Evolutionary conservation across 2,329 filamentous ascomycete genomes (phyloP).

Genomic region (Neoascochyta sp.): DNA sequence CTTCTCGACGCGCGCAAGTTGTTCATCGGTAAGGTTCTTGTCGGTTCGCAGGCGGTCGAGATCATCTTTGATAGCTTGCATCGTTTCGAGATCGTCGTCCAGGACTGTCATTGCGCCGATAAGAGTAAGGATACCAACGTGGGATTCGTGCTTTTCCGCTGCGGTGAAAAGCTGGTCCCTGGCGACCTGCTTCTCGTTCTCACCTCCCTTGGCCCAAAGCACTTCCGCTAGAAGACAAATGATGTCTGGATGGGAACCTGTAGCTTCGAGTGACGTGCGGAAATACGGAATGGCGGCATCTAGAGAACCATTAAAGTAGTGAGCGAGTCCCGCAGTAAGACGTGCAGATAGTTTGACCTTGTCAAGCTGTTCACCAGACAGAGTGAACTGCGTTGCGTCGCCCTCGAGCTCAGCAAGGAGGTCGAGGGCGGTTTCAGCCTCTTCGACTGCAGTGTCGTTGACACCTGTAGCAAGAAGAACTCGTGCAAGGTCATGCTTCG

Average conservation of each 20-base stretch:
- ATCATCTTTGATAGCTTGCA: conserved; percentile 77
- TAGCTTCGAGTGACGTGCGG: conserved; percentile 73
- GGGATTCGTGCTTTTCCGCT: conserved; percentile 68
- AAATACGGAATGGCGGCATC: conserved; percentile 75
- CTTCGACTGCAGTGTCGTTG: conserved; percentile 68
- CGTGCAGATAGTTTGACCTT: conserved; percentile 79
- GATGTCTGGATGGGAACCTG: conserved; percentile 71
- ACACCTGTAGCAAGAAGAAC: conserved; percentile 67
- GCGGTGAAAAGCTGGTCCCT: conserved; percentile 75
- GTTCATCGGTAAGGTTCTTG: conserved; percentile 57
- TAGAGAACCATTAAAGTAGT: conserved; percentile 66
- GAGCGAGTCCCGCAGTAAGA: conserved; percentile 77
- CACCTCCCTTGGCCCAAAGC: conserved; percentile 82
- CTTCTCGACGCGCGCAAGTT: conserved; percentile 68
- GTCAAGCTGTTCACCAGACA: conserved; percentile 61
- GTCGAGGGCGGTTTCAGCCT: conserved; percentile 75
- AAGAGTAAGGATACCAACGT: conserved; percentile 75
- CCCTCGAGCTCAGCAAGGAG: conserved; percentile 67
- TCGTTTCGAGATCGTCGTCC: conserved; percentile 71
- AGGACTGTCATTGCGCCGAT: conserved; percentile 80
- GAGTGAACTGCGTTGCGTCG: conserved; percentile 44
- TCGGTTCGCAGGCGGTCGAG: conserved; percentile 68
- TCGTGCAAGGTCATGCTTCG: conserved; percentile 83
- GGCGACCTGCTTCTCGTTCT: conserved; percentile 70
- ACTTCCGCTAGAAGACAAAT: conserved; percentile 86